These are phyloP conservation scores for Plenodomus lindquistii DNA, from an alignment of 2,329 filamentous ascomycete species.

Conservation along the genomic window DNA sequence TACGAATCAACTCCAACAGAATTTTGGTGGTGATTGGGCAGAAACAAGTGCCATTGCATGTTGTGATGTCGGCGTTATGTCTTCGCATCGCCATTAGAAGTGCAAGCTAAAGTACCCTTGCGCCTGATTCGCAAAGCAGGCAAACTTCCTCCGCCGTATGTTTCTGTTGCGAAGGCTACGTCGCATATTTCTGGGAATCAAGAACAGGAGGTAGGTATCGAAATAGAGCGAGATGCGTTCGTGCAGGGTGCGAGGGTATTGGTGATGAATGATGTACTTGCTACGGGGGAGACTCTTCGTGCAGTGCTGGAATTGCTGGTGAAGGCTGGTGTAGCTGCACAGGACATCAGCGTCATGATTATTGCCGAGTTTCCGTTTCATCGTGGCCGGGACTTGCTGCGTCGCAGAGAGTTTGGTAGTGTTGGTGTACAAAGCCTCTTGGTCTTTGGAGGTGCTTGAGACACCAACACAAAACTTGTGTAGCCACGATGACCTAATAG, in stretches of 20 bases:
- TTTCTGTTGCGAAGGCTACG: conserved; percentile 52
- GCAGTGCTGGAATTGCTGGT: conserved; percentile 56
- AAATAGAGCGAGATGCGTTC: conserved; percentile 55
- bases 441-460: conserved; percentile 51
- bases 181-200: conserved; percentile 58
- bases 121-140: conserved; percentile 58
- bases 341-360: conserved; percentile 55
- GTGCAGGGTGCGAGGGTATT: conserved; percentile 50
- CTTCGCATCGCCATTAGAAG: conserved; percentile 58
- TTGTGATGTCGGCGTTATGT: conserved; percentile 62
- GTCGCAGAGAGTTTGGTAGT: conserved; percentile 53
- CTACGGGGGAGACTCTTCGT: conserved; percentile 59
- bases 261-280: conserved; percentile 65
- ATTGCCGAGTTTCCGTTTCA: conserved; percentile 64
- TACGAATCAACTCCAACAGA: conserved; percentile 53
- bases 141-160: conserved; percentile 62
- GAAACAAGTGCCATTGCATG: conserved; percentile 52
- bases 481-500: no score
- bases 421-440: conserved; percentile 59
- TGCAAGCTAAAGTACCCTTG: conserved; percentile 48
- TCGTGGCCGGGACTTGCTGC: conserved; percentile 55
- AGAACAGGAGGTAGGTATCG: conserved; percentile 49
- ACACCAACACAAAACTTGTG: not conserved
- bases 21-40: conserved; percentile 54
- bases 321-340: conserved; percentile 47